Conservation (phyloP, 2,329 filamentous ascomycete genomes). For the Fusarium sterilihyphosum region DNA sequence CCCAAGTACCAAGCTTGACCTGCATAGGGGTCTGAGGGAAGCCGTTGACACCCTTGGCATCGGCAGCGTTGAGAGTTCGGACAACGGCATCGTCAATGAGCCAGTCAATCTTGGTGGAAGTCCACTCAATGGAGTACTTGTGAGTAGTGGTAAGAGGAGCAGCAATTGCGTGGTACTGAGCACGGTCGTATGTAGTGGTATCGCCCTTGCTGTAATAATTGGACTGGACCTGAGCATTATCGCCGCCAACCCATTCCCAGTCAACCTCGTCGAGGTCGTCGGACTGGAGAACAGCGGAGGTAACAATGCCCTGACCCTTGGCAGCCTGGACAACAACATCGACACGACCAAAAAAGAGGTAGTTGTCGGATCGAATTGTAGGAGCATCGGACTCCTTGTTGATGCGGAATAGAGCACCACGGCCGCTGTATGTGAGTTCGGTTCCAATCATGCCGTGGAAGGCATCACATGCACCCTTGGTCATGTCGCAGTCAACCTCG, state of each 20-base stretch:
- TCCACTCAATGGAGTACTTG: slow-evolving; percentile 77
- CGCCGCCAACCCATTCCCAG: slow-evolving; percentile 92
- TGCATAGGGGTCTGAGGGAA: slow-evolving; percentile 81
- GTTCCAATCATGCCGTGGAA: slow-evolving; percentile 61
- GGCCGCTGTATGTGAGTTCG: slow-evolving; percentile 56
- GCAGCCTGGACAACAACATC: slow-evolving; percentile 83
- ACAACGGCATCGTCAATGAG: slow-evolving; percentile 69
- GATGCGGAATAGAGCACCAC: slow-evolving; percentile 73
- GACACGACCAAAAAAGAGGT: slow-evolving; percentile 96
- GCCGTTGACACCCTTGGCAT: slow-evolving; percentile 66
- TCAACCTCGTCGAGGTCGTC: slow-evolving; percentile 89
- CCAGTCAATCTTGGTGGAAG: slow-evolving; percentile 70
- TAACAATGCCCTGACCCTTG: slow-evolving; percentile 85
- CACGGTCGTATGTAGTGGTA: slow-evolving; percentile 76
- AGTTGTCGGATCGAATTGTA: slow-evolving; percentile 81
- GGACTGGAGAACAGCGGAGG: slow-evolving; percentile 88
- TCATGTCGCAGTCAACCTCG: slow-evolving; percentile 74
- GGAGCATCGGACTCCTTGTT: slow-evolving; percentile 71
- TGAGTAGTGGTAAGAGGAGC: slow-evolving; percentile 67
- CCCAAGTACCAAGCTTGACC: slow-evolving; percentile 76
- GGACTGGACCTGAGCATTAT: slow-evolving; percentile 79
- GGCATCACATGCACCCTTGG: slow-evolving; percentile 71
- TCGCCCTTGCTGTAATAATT: slow-evolving; percentile 87
- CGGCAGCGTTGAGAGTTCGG: slow-evolving; percentile 68
- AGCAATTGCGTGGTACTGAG: slow-evolving; percentile 67